These are phyloP conservation scores for Parastagonospora avenae DNA, from an alignment of 2,329 filamentous ascomycete genomes.

Conservation along the genomic window DNA sequence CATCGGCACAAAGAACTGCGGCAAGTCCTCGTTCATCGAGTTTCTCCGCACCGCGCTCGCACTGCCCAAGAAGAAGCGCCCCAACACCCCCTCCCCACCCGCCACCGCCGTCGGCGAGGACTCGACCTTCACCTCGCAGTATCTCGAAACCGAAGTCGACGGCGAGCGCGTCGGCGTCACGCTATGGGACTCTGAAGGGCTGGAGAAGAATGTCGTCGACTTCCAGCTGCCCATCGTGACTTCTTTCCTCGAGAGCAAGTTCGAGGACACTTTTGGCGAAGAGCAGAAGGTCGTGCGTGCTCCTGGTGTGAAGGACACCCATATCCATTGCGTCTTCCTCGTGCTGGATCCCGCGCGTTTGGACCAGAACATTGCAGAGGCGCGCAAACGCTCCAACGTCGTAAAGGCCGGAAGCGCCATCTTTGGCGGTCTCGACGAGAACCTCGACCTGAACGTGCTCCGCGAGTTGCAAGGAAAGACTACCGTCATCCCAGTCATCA, in stretches of 20 bases:
- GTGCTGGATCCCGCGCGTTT: constrained; percentile 86
- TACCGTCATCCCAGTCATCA: constrained; percentile 91
- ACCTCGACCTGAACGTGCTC: constrained; percentile 88
- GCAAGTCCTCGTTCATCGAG: constrained; percentile 96
- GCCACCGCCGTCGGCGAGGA: constrained; percentile 53
- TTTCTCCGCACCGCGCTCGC: constrained; percentile 89
- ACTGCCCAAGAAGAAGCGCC: constrained; percentile 78
- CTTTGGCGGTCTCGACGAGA: constrained; percentile 78
- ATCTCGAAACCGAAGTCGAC: constrained; percentile 93
- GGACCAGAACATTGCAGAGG: constrained; percentile 75
- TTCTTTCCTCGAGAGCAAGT: constrained; percentile 94
- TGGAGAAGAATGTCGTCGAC: constrained; percentile 95
- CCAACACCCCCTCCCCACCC: constrained; percentile 48
- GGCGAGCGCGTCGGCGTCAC: constrained; percentile 90
- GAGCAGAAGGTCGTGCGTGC: constrained; percentile 97
- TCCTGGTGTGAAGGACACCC: constrained; percentile 90
- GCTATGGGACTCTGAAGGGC: constrained; percentile 92
- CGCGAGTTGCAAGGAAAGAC: constrained; percentile 90
- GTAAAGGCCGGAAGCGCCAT: constrained; percentile 53
- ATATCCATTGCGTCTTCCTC: constrained; percentile 95
- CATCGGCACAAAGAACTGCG: constrained; percentile 82
- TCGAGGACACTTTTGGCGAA: constrained; percentile 95
- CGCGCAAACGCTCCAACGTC: constrained; percentile 62
- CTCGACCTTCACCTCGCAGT: constrained; percentile 78
- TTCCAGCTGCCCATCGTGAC: constrained; percentile 91